Evolutionary conservation across 2,329 filamentous ascomycete species (phyloP), one percentile per base, ranked within the genome.

Genomic region (Lasiodiplodia gonubiensis): DNA sequence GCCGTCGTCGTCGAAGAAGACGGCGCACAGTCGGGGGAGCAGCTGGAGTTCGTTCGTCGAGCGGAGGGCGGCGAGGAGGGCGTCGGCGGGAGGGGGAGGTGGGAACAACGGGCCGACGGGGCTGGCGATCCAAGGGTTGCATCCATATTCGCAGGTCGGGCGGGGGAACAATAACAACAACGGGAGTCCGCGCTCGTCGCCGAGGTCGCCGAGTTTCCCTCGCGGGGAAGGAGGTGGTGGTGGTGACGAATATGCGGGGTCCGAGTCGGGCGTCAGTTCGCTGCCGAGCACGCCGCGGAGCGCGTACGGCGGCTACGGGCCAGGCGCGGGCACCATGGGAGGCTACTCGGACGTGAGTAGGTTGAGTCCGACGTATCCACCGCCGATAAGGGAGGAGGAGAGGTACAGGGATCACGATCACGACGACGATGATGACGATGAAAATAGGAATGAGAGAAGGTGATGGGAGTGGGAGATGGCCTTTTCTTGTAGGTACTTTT

Each of bases 341-440:
- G 42, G 25, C 4, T 53, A 53, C n/a, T 53, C 51, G 33, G 48
- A 64, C 4, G 61, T 54, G 51, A 39, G 49, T 11, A 52, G 51
- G 61, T 12, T 49, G 61, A 53, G 46, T 14, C 61, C 61, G 48
- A 42, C 46, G 49, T 46, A 53, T 54, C 61, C 61, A 35, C 61
- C 61, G 48, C 27, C 48, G 33, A 64, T 64, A 30, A 37, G 14
- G 16, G 61, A 64, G 35, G 61, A 64, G 37, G 33, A 16, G 39
- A 60, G 55, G 30, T 30, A n/a, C 23, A 23, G 59, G 27, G 61
- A 61, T 37, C 33, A 10, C 16, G 37, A 33, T 6, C 2, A 30
- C 25, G 49, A 30, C 10, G 16, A 16, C 49, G 49, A 25, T 23
- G 25, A 2, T 14, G 8, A 39, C 18, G 30, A 14, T 25, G 33